Evolutionary conservation across 495 filamentous ascomycete species (phyloP), one percentile per base, ranked within the genome.

Genomic region (Viridothelium virens): DNA sequence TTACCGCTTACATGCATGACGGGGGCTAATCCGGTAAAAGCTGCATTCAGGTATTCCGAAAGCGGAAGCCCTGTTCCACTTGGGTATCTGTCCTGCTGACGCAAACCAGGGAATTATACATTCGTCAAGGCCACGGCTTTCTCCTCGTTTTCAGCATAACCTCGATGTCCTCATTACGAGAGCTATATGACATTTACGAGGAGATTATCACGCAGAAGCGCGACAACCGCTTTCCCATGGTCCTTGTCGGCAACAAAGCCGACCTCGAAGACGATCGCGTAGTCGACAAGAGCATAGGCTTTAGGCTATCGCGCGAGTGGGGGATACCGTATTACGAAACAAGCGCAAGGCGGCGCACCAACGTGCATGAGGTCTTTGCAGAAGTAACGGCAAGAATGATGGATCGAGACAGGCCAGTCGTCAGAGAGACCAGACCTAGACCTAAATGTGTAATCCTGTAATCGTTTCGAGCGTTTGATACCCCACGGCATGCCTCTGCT

Each of bases 61-160:
- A 56, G n/a, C 39, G 63, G n/a, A 41, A 37, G 61, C 63, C 34
- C 65, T 48, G 63, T 25, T 39, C 67, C 25, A 25, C 25, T 25
- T 25, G 25, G 25, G 25, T 25, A 33, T 6, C 16, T 36, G 53
- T 47, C 44, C 47, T 67, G 56, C 66, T 77, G 69, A 75, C 63
- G 61, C 65, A 41, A 59, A 68, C 31, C 69, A 87, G 91, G 77
- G 93, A 97, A 77, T 83, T 97, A 61, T 97, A 97, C 78, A 96
- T 98, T 90, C 96, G 96, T 74, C 84, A 81, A 48, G 81, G 92
- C 67, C 94, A 98, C 81, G 94, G 95, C 2, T 98, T 98, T 77
- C 86, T 98, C 65, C 84, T 98, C 63, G 94, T 97, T 69, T 98
- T 97, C 80, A 95, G 90, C 73, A 98, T 97, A 73, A 96, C 92